These are phyloP conservation scores for Ascochyta koolunga DNA, from an alignment of 2,329 filamentous ascomycete genomes.

Conservation along the genomic window DNA sequence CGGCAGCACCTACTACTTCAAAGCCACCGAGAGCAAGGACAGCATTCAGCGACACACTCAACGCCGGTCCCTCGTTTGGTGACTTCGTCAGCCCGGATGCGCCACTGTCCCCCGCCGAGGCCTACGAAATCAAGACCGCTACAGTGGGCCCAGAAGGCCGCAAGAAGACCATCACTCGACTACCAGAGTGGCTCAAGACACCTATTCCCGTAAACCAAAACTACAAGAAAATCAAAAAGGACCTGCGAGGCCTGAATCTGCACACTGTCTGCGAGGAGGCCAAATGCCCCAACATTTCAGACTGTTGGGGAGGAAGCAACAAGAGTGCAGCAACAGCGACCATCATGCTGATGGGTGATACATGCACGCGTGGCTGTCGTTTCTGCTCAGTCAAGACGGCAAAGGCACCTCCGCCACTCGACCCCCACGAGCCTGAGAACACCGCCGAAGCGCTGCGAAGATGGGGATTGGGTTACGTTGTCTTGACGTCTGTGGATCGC, in stretches of 20 bases:
- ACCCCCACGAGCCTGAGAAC: constrained; percentile 95
- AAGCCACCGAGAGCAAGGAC: constrained; percentile 54
- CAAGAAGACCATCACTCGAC: constrained; percentile 71
- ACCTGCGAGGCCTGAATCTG: constrained; percentile 84
- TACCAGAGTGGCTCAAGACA: constrained; percentile 96
- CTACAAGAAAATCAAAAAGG: constrained; percentile 93
- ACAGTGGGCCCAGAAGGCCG: constrained; percentile 66
- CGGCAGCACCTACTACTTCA: constrained; percentile 27
- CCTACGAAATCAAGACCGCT: constrained; percentile 66
- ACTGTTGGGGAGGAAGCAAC: constrained; percentile 93
- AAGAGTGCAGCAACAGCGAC: constrained; percentile 94
- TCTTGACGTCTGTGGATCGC: constrained; percentile 90
- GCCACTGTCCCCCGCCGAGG: constrained; percentile 56
- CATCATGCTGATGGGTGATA: constrained; percentile 99
- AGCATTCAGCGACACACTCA: constrained; percentile 67
- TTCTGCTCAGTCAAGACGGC: constrained; percentile 97
- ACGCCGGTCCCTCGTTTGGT: constrained; percentile 67
- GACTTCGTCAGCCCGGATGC: constrained; percentile 63
- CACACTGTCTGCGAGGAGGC: constrained; percentile 99
- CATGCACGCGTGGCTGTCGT: constrained; percentile 92
- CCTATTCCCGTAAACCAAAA: constrained; percentile 85
- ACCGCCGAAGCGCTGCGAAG: constrained; percentile 89
- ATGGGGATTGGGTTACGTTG: constrained; percentile 96
- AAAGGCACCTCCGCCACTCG: constrained; percentile 76
- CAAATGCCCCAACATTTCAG: constrained; percentile 93